Base-by-base conservation (phyloP, 2,329 filamentous ascomycete genomes). In the Fusarium oligoseptatum region DNA sequence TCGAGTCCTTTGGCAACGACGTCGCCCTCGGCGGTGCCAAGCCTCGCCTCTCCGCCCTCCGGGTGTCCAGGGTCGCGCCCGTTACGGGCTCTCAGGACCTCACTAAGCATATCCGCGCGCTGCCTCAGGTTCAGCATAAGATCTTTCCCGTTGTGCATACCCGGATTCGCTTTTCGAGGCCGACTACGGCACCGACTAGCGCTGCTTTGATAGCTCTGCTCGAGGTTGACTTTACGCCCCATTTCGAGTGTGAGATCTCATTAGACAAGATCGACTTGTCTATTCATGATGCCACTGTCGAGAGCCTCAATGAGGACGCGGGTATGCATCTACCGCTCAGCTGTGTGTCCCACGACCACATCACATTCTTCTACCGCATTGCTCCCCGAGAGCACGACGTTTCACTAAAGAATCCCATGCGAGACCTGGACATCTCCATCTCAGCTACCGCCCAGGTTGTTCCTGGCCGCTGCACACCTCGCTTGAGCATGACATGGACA, bases 1-100 rank as follows among this genome's bases (percentile, higher is more conserved):
- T 97, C 15, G 92, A 94, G 79, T 89, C 94, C 4, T 93, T 96
- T 70, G 87, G 88, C 62, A 86, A 86, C 71, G 93, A 95, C 78
- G 89, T 91, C 24, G 88, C 87, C 29, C 85, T 95, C 20, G 85
- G 84, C 17, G 90, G 91, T 39, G 84, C 90, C 29, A 87, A 88
- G 74, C 92, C 94, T 56, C 89, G 90, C 34, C 86, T 97, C 3
- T 95, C 93, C 11, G 93, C 94, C 6, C 86, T 93, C 70, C 88
- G 93, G 57, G 93, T 96, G 37, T 94, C 92, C 48, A 90, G 92
- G 71, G 92, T 95, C 6, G 90, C 92, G 8, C 94, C 93, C 6
- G 87, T 90, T 48, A 90, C 91, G 3, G 88, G 90, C 58, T 85
- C 87, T 27, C 89, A 89, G 74, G 91, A 93, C 68, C 83, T 88